Conservation (phyloP, 176 grass and related monocot genomes). For the Stipa capillata region DNA sequence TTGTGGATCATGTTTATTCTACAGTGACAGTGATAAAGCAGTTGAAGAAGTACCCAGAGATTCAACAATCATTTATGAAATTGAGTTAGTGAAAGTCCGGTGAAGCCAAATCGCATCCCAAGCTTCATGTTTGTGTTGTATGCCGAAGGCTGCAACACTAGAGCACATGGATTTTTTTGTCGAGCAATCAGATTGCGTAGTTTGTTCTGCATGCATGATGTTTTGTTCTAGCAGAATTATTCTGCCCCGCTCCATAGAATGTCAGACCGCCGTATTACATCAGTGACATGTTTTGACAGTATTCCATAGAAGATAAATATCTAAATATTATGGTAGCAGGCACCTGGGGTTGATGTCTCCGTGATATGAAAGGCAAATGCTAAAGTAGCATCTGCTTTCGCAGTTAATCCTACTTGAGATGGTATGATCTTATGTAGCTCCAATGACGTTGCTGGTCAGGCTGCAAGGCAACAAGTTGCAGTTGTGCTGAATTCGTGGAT, state of each 20-base stretch:
- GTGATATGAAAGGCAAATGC: too few relatives aligned
- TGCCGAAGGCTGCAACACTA: neutral
- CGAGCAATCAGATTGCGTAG: neutral
- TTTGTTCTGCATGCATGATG: neutral
- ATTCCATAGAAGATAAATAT: too few relatives aligned
- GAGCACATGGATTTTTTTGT: neutral
- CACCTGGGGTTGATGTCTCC: too few relatives aligned
- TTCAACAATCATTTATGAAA: slow-evolving; percentile 68
- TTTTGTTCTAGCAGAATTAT: neutral
- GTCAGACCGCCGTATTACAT: neutral
- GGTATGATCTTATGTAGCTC: too few relatives aligned
- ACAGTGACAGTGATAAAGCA: slow-evolving; percentile 41
- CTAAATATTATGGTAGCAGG: too few relatives aligned
- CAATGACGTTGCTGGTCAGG: too few relatives aligned
- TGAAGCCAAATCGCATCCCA: neutral
- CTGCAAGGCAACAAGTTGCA: too few relatives aligned
- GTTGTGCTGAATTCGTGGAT: too few relatives aligned
- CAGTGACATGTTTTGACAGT: neutral
- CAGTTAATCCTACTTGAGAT: too few relatives aligned
- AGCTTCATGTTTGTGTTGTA: neutral
- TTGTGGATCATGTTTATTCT: slow-evolving; percentile 13
- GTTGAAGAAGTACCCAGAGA: slow-evolving; percentile 43
- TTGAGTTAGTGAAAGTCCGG: slow-evolving; percentile 58
- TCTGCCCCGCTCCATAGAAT: neutral
- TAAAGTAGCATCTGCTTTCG: too few relatives aligned